Evolutionary conservation across 1,284 basidiomycete species (phyloP).

Genomic region (Malassezia psittaci): DNA sequence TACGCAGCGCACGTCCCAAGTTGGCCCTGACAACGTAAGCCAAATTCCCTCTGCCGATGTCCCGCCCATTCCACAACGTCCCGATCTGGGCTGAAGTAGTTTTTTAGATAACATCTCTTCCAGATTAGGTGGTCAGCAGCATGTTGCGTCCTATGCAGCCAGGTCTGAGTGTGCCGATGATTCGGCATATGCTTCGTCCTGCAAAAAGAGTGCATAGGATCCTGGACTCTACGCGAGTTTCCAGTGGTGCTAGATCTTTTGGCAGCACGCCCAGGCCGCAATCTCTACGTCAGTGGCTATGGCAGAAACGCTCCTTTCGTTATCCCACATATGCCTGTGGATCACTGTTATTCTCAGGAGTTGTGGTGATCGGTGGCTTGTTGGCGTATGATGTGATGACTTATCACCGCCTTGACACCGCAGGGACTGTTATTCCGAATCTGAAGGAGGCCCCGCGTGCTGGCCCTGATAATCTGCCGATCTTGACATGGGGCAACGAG

Average conservation of each 20-base stretch:
- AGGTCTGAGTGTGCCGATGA: too few species aligned
- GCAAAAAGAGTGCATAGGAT: too few species aligned
- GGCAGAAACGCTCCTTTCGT: conserved; percentile 6
- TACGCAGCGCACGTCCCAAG: not conserved
- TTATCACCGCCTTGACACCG: conserved; percentile 1
- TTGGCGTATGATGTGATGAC: conserved; percentile 13
- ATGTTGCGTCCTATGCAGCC: not conserved
- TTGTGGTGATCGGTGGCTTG: conserved; percentile 4
- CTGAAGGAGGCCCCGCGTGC: conserved; percentile 21
- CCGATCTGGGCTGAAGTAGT: not conserved
- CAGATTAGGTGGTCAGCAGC: not conserved
- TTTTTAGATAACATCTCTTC: not conserved
- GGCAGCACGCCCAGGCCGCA: not conserved
- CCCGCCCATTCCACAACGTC: not conserved
- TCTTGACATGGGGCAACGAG: conserved; percentile 26
- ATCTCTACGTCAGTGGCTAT: not conserved
- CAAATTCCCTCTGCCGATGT: not conserved
- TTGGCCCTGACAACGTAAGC: not conserved
- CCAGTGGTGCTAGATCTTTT: not conserved
- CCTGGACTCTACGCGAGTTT: too few species aligned
- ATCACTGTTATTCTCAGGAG: conserved; percentile 1
- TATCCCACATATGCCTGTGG: conserved; percentile 8
- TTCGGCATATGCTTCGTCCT: too few species aligned
- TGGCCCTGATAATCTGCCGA: conserved; percentile 42
- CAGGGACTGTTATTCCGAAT: not conserved